These are phyloP conservation scores for Xanthoconium stramineum DNA, from an alignment of 768 basidiomycete genomes.

Conservation along the genomic window DNA sequence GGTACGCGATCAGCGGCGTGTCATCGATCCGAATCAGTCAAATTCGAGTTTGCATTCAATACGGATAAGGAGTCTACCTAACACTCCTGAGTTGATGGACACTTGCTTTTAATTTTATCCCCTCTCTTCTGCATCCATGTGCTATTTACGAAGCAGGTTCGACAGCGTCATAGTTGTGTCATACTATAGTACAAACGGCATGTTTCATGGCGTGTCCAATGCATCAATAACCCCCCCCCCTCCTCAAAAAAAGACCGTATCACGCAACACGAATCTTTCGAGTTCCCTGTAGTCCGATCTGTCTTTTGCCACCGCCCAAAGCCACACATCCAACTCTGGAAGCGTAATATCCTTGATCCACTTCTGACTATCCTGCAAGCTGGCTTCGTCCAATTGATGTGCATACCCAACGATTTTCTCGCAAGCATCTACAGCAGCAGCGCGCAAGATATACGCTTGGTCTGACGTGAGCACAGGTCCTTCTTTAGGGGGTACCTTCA, in stretches of 20 bases:
- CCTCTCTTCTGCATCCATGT: background rate
- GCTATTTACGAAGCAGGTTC: background rate
- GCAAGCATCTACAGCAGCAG: constrained; percentile 78
- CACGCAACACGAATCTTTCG: constrained; percentile 59
- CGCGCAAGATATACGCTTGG: constrained; percentile 72
- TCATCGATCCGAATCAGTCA: constrained; percentile 18
- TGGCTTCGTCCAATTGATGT: constrained; percentile 29
- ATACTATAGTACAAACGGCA: background rate
- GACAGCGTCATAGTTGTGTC: background rate
- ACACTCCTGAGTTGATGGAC: background rate
- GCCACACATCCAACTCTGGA: constrained; percentile 69
- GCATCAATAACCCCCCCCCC: background rate
- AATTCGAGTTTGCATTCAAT: constrained; percentile 10
- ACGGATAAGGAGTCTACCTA: background rate
- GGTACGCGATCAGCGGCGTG: constrained; percentile 1
- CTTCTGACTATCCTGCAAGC: constrained; percentile 25
- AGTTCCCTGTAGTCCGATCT: constrained; percentile 65
- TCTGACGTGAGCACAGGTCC: constrained; percentile 54
- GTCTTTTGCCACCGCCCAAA: constrained; percentile 84
- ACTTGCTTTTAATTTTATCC: constrained; percentile 8
- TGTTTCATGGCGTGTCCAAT: background rate
- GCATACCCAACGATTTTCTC: constrained; percentile 62
- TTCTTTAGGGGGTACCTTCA: constrained; percentile 32
- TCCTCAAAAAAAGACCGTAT: constrained; percentile 65
- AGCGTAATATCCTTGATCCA: constrained; percentile 59